phyloP scores from a whole-genome alignment of 108 stramenopile genomes.

The Pelagomonas calceolata region DNA sequence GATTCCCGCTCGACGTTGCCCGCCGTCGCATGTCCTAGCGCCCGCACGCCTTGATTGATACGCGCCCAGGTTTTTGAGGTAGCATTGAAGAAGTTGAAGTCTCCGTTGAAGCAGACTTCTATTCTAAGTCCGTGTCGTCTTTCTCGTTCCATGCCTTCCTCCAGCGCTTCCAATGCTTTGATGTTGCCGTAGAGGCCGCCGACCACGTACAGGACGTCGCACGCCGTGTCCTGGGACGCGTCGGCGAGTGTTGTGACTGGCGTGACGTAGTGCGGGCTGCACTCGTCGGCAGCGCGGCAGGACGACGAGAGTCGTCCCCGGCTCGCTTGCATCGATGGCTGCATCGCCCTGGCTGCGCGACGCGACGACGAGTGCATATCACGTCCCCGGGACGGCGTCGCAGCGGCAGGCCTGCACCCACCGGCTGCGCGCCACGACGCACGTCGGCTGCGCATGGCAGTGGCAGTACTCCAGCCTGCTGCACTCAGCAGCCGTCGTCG shows the following conservation, averaged over 20 bases:
- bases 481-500: too few relatives aligned
- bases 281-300: not conserved
- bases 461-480: too few relatives aligned
- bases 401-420: too few relatives aligned
- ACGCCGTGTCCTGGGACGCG: not conserved
- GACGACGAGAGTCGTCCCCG: too few relatives aligned
- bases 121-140: not conserved
- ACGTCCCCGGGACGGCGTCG: too few relatives aligned
- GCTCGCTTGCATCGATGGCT: too few relatives aligned
- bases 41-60: not conserved
- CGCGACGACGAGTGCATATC: too few relatives aligned
- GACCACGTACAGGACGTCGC: not conserved
- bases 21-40: not conserved
- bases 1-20: not conserved
- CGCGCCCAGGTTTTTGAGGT: not conserved
- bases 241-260: not conserved
- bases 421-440: too few relatives aligned
- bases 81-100: conserved; percentile 7
- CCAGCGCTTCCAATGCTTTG: not conserved
- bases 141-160: not conserved
- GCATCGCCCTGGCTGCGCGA: too few relatives aligned
- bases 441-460: too few relatives aligned
- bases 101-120: not conserved
- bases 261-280: not conserved
- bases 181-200: conserved; percentile 2